These are phyloP conservation scores for Xerocomus brunneocitrinus DNA, from an alignment of 768 basidiomycete species.

Conservation along the genomic window DNA sequence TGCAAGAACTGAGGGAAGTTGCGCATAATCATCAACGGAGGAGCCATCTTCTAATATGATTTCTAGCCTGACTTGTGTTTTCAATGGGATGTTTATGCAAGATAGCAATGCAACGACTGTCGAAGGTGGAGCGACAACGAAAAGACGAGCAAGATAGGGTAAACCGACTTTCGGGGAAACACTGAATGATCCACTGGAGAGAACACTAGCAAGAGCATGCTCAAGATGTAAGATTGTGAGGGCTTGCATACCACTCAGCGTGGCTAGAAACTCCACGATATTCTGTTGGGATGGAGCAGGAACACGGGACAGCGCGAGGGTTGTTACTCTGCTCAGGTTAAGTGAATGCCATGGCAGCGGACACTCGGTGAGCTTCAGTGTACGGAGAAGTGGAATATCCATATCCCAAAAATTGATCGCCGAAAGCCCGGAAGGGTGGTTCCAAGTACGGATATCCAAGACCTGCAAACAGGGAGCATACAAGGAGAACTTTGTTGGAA, in stretches of 20 bases:
- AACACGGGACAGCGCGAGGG: not conserved
- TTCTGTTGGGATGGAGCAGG: conserved; percentile 15
- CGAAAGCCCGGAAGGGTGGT: not conserved
- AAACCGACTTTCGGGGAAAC: not conserved
- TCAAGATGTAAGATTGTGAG: conserved; percentile 25
- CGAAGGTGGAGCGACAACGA: not conserved
- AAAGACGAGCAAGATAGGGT: not conserved
- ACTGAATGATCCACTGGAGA: not conserved
- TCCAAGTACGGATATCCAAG: not conserved
- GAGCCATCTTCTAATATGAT: too few species aligned
- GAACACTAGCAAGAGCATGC: conserved; percentile 19
- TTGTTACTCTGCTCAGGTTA: not conserved
- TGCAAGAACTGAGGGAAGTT: not conserved
- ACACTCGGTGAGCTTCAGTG: not conserved
- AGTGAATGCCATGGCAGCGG: not conserved
- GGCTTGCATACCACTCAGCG: conserved; percentile 31
- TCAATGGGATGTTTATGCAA: not conserved
- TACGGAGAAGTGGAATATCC: not conserved
- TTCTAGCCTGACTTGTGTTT: not conserved
- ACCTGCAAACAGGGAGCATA: not conserved
- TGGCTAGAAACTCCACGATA: conserved; percentile 27
- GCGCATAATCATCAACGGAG: not conserved
- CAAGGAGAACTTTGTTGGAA: not conserved
- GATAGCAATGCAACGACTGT: not conserved
- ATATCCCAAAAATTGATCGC: not conserved